A percentile compares a stretch with the other conserved stretches of the same genome.
These are phyloP conservation scores for Penstemon eatonii DNA, from an alignment of 257 asterid genomes.

Conservation along the genomic window DNA sequence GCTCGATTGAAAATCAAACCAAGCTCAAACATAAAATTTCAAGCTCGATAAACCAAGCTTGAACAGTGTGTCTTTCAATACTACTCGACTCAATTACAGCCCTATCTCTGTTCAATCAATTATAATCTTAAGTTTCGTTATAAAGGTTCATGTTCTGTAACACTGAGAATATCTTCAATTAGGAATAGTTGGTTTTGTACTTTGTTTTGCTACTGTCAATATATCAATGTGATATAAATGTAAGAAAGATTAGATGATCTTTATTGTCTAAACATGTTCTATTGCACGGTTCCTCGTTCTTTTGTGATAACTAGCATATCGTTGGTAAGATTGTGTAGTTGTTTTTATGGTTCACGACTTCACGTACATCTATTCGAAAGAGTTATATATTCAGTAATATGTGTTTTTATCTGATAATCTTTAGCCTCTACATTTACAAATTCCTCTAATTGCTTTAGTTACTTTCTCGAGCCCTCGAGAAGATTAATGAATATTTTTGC, in stretches of 20 bases:
- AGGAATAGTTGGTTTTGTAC: not conserved
- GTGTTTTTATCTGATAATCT: not conserved
- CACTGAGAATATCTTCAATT: not conserved
- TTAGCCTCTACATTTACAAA: not conserved
- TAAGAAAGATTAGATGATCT: not conserved
- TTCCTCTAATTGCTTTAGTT: not conserved
- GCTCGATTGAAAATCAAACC: too few relatives aligned
- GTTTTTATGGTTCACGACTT: not conserved
- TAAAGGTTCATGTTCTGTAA: not conserved
- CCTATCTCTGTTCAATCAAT: too few relatives aligned
- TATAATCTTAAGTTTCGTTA: not conserved
- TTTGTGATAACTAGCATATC: too few relatives aligned
- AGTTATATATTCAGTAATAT: not conserved
- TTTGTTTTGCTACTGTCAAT: not conserved
- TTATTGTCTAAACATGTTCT: not conserved
- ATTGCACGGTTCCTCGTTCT: too few relatives aligned
- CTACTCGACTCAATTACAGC: too few relatives aligned
- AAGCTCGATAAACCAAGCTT: too few relatives aligned
- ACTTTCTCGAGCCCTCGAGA: not conserved
- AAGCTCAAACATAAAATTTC: too few relatives aligned
- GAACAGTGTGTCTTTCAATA: too few relatives aligned
- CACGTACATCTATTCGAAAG: not conserved
- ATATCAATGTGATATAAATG: not conserved
- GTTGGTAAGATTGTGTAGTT: too few relatives aligned
- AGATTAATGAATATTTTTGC: not conserved